Evolutionary conservation across 352 stramenopile genomes (phyloP).

Genomic region (Phytophthora melonis): DNA sequence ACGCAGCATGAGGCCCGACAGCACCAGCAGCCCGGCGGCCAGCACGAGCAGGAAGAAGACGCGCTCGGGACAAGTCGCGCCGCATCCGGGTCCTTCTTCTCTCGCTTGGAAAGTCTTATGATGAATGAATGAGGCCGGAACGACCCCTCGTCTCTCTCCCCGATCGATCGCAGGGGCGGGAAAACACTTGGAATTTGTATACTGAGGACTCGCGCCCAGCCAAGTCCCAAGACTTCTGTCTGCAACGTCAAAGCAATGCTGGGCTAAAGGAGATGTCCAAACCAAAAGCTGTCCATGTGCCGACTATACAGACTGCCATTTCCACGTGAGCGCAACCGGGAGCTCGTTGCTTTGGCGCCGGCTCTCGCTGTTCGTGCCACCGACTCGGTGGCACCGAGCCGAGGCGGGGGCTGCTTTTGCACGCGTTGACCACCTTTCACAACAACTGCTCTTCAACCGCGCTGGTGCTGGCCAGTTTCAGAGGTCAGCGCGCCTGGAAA

Average conservation of each 20-base stretch:
- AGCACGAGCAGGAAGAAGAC: slow-evolving; percentile 67
- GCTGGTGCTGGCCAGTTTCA: no score
- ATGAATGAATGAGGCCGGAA: slow-evolving; percentile 19
- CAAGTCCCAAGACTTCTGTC: no score
- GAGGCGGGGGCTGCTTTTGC: background rate
- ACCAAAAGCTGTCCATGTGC: slow-evolving; percentile 5
- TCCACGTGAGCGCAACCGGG: no score
- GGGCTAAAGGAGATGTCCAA: slow-evolving; percentile 15
- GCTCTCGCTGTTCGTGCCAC: slow-evolving; percentile 2
- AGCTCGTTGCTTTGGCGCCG: no score
- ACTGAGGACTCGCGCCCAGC: background rate
- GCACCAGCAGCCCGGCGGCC: slow-evolving; percentile 57
- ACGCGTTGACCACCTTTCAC: slow-evolving; percentile 1
- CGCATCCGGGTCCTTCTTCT: slow-evolving; percentile 20
- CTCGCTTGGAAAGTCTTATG: slow-evolving; percentile 1
- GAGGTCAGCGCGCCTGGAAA: background rate
- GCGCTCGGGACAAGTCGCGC: slow-evolving; percentile 54
- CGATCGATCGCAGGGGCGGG: background rate
- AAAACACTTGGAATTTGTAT: slow-evolving; percentile 25
- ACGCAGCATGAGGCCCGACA: slow-evolving; percentile 70
- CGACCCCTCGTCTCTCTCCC: slow-evolving; percentile 15
- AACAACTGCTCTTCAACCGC: background rate
- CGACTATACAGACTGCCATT: no score
- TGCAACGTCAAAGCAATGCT: no score
- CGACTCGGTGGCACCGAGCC: no score